These are phyloP conservation scores for Aspergillus heteromorphus DNA, from an alignment of 495 filamentous ascomycete genomes.

Conservation along the genomic window DNA sequence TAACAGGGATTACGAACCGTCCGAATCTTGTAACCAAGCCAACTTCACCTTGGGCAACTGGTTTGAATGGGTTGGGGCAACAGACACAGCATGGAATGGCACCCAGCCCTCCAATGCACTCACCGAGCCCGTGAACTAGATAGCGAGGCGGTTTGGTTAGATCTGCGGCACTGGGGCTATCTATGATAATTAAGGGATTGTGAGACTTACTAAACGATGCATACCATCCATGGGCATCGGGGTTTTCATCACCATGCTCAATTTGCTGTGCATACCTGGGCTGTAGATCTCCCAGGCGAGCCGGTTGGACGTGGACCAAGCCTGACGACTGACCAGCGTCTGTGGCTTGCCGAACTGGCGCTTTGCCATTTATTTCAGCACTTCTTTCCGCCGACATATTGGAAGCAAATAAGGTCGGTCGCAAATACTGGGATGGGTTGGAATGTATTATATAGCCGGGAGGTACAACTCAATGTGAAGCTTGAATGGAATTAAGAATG, in stretches of 20 bases:
- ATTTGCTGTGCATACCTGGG: constrained; percentile 78
- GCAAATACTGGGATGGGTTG: background rate
- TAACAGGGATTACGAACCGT: constrained; percentile 38
- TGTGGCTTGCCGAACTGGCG: constrained; percentile 25
- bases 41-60: constrained; percentile 87
- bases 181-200: background rate
- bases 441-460: constrained; percentile 5
- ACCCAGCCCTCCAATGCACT: constrained; percentile 71
- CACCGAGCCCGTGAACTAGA: constrained; percentile 71
- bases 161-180: background rate
- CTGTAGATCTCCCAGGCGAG: constrained; percentile 78
- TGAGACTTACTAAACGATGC: constrained; percentile 70
- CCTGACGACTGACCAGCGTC: constrained; percentile 19
- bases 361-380: constrained; percentile 35
- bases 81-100: constrained; percentile 88
- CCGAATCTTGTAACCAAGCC: constrained; percentile 94
- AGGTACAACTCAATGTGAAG: too few relatives aligned
- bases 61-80: constrained; percentile 96
- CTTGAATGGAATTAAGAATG: constrained; percentile 1
- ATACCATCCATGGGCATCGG: constrained; percentile 81
- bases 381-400: constrained; percentile 19
- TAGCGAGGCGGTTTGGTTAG: constrained; percentile 7
- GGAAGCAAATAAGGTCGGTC: background rate
- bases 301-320: constrained; percentile 75
- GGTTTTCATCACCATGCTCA: constrained; percentile 60